Percentiles rank a stretch among this genome's conserved stretches.
Conservation (phyloP, 768 basidiomycete genomes). For the Macrolepiota fuliginosa region DNA sequence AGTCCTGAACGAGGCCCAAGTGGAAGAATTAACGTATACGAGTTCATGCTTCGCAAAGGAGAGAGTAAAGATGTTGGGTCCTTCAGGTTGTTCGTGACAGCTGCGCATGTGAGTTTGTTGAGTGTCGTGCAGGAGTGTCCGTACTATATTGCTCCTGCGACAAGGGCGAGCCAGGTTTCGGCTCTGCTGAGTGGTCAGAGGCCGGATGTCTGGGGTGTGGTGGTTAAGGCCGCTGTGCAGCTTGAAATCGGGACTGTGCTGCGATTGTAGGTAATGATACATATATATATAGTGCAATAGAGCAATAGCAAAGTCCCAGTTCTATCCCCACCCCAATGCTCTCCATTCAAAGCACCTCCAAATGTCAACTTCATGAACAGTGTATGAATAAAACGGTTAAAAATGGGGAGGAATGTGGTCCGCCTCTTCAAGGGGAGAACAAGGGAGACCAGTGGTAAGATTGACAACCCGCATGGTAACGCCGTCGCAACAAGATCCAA, state of each 20-base stretch:
- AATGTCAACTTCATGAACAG: too few species aligned
- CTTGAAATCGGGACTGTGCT: background rate
- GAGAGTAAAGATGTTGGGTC: slow-evolving; percentile 37
- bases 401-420: background rate
- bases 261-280: background rate
- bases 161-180: background rate
- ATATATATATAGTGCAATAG: too few species aligned
- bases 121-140: slow-evolving; percentile 26
- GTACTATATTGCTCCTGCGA: background rate
- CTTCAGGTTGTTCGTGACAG: slow-evolving; percentile 42
- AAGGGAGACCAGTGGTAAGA: background rate
- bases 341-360: too few species aligned
- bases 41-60: slow-evolving; percentile 28
- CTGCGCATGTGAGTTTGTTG: slow-evolving; percentile 29
- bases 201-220: background rate
- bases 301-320: too few species aligned
- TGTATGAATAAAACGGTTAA: background rate
- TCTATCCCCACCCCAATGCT: too few species aligned
- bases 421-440: slow-evolving; percentile 3
- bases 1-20: slow-evolving; percentile 18
- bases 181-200: background rate
- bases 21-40: slow-evolving; percentile 28
- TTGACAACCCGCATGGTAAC: slow-evolving; percentile 5
- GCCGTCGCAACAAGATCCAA: slow-evolving; percentile 8
- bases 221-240: slow-evolving; percentile 4